Conservation (phyloP, 1,284 basidiomycete genomes). For the Cutaneotrichosporon cutaneum region DNA sequence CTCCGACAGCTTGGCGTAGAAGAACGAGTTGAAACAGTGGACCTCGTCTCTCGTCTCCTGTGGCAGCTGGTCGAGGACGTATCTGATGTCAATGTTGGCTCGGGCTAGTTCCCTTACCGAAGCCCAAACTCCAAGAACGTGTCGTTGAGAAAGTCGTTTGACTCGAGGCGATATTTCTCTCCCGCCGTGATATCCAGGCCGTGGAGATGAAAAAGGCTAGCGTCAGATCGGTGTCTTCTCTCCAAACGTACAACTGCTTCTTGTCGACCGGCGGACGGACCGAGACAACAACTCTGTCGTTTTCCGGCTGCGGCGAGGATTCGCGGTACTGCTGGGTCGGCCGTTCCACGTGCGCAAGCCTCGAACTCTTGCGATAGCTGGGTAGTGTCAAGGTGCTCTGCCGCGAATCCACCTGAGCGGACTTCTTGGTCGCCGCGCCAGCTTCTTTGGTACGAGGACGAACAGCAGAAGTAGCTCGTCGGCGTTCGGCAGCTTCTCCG, state of each 20-base stretch:
- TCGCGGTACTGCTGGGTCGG: background rate
- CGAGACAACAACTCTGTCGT: background rate
- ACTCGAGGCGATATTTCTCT: slow-evolving; percentile 70
- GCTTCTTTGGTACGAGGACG: background rate
- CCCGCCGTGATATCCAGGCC: slow-evolving; percentile 70
- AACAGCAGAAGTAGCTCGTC: background rate
- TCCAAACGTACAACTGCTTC: background rate
- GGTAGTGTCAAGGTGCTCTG: background rate
- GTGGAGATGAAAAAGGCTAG: slow-evolving; percentile 72
- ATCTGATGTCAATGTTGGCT: slow-evolving; percentile 1
- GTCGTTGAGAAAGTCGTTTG: slow-evolving; percentile 84
- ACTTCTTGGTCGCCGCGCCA: background rate
- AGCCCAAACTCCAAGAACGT: slow-evolving; percentile 93
- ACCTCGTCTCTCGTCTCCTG: background rate
- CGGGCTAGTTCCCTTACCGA: slow-evolving; percentile 60
- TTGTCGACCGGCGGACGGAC: background rate
- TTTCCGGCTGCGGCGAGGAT: background rate
- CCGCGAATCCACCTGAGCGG: background rate
- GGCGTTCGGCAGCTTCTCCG: background rate
- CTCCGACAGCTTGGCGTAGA: slow-evolving; percentile 86
- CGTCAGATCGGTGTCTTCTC: background rate
- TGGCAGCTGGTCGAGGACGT: background rate
- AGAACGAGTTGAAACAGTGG: slow-evolving; percentile 95
- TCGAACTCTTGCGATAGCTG: background rate
- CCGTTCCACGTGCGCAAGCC: background rate